Conservation (phyloP, 495 filamentous ascomycete genomes). For the Hypoxylon subgilvum region DNA sequence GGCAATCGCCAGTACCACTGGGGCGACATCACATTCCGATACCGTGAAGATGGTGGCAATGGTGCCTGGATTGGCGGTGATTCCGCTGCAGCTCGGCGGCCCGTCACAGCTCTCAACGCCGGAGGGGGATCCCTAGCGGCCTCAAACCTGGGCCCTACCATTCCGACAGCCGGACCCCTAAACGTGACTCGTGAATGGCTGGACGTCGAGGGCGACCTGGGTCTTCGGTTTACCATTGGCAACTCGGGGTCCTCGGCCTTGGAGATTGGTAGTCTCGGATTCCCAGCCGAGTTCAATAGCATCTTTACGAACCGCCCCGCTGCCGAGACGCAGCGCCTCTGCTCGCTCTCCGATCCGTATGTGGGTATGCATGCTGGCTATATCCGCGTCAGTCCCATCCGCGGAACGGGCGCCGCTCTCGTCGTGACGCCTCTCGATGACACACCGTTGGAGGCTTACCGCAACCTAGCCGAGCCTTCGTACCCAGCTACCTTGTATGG, state of each 20-base stretch:
- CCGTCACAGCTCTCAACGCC: conserved; percentile 33
- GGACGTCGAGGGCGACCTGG: conserved; percentile 51
- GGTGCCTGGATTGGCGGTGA: conserved; percentile 46
- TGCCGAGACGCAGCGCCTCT: conserved; percentile 47
- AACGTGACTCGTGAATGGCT: conserved; percentile 54
- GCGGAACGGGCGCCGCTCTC: conserved; percentile 53
- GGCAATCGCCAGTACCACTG: conserved; percentile 58
- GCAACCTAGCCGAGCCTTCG: conserved; percentile 48
- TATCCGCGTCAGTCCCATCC: conserved; percentile 51
- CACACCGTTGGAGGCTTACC: conserved; percentile 57
- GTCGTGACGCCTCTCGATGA: conserved; percentile 54
- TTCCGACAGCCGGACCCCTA: conserved; percentile 40
- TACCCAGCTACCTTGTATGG: conserved; percentile 47
- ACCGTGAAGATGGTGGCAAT: conserved; percentile 41
- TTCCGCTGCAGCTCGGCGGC: conserved; percentile 45
- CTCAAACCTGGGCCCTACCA: conserved; percentile 44
- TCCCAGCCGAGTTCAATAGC: conserved; percentile 62
- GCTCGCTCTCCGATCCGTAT: conserved; percentile 57
- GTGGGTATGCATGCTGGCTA: conserved; percentile 60
- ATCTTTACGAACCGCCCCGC: conserved; percentile 59
- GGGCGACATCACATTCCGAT: conserved; percentile 59
- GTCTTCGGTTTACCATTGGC: conserved; percentile 52
- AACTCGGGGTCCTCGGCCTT: conserved; percentile 47
- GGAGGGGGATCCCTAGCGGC: conserved; percentile 35
- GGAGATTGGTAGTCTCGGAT: conserved; percentile 59